Base-by-base conservation (phyloP, 306 rosid species). In the Benincasa hispida region DNA sequence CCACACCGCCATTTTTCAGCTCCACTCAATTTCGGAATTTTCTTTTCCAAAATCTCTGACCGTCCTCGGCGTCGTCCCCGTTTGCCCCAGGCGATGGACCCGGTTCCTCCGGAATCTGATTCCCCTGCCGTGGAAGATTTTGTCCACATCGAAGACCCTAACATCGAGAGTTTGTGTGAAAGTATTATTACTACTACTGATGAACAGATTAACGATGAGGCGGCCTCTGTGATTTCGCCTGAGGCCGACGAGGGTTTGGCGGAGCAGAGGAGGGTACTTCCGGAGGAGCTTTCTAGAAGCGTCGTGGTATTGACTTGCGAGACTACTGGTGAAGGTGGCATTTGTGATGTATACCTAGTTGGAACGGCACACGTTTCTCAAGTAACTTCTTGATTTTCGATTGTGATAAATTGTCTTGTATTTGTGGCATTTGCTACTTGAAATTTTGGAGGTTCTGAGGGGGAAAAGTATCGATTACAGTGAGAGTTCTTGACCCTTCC, bases 281-380 rank as follows among this genome's bases (percentile, higher is more conserved):
- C 95, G 18, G 91, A 81, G 57, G 99, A 94, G 69, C 91, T 94
- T 11, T 79, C 89, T 1, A 81, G 85, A 83, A 92, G 91, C 83
- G 92, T 90, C 74, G 9, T 89, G 63, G 65, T 77, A 56, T 88
- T 94, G 78, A 80, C 89, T n/a, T 94, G 99, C 77, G 95, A 92
- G 37, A 87, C 97, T 9, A 12, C 88, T 22, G 87, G 90, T 12
- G 87, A 75, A 18, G 85, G 90, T 55, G 91, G 90, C 45, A 83
- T 90, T 56, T 94, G 99, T 73, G 86, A 94, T 15, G 99, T 94
- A 10, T 86, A 89, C 80, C 34, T 94, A 66, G 95, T 94, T 27
- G 99, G 99, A 68, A 92, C 97, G 22, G 96, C 96, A 55, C 99
- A 94, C 59, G 97, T 94, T 45, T 94, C 99, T 5, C 82, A 78